Evolutionary conservation across 495 filamentous ascomycete species (phyloP).

Genomic region (Schizothecium vesticola): DNA sequence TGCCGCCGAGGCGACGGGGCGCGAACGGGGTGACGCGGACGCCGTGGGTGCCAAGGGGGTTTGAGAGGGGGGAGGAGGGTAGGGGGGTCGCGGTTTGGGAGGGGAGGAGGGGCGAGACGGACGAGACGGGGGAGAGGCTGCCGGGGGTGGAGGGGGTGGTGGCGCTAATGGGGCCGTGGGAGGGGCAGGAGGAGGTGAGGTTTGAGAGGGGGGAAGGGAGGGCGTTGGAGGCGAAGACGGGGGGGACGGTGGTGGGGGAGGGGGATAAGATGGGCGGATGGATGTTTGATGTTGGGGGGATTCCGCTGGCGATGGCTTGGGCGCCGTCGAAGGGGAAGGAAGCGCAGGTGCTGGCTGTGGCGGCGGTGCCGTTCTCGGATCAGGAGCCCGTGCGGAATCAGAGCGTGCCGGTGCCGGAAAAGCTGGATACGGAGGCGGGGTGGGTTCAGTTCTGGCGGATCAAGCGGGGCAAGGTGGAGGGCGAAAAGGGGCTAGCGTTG

Average conservation of each 20-base stretch:
- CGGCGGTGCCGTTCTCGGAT: slow-evolving; percentile 41
- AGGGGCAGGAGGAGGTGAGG: slow-evolving; percentile 30
- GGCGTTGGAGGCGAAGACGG: slow-evolving; percentile 16
- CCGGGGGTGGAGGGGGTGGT: slow-evolving; percentile 26
- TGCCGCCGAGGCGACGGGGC: slow-evolving; percentile 32
- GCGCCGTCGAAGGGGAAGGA: slow-evolving; percentile 29
- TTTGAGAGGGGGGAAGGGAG: slow-evolving; percentile 11
- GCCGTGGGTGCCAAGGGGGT: slow-evolving; percentile 35
- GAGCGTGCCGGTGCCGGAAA: slow-evolving; percentile 17
- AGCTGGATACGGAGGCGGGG: slow-evolving; percentile 22
- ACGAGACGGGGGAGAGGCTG: background rate
- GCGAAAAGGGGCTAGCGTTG: slow-evolving; percentile 10
- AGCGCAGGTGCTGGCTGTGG: slow-evolving; percentile 40
- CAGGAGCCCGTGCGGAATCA: slow-evolving; percentile 26
- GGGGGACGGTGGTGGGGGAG: slow-evolving; percentile 20
- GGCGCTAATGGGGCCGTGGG: slow-evolving; percentile 33
- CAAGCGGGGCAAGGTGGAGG: slow-evolving; percentile 12
- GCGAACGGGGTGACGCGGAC: slow-evolving; percentile 29
- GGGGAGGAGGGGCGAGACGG: background rate
- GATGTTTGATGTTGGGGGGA: slow-evolving; percentile 42
- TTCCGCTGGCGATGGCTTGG: slow-evolving; percentile 41
- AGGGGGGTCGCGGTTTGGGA: slow-evolving; percentile 18
- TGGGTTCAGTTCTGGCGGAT: slow-evolving; percentile 43
- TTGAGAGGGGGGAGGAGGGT: slow-evolving; percentile 25
- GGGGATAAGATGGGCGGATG: slow-evolving; percentile 31